A percentile compares a stretch with the other conserved stretches of the same genome.
phyloP scores from a whole-genome alignment of 1,139 yeast genomes.

The Geotrichum histeridarum region DNA sequence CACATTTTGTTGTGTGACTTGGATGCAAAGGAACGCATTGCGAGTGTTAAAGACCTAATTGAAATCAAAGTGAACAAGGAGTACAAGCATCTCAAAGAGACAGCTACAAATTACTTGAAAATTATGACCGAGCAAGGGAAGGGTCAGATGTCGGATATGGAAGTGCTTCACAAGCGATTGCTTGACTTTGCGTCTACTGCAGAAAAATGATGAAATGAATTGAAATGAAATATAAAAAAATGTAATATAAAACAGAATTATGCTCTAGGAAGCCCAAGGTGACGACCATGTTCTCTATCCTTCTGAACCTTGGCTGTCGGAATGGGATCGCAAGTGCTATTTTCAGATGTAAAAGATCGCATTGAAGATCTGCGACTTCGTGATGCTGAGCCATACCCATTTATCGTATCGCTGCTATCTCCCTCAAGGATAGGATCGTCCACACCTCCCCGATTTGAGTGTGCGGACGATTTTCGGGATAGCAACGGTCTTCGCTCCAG shows the following conservation, averaged over 20 bases:
- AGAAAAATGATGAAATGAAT: not conserved
- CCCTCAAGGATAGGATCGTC: not conserved
- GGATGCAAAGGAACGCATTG: not conserved
- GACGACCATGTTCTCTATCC: constrained; percentile 4
- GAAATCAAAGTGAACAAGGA: not conserved
- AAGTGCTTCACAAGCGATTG: not conserved
- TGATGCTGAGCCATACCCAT: not conserved
- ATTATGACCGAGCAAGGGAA: not conserved
- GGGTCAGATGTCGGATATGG: not conserved
- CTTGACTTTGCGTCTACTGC: not conserved
- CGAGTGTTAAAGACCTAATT: not conserved
- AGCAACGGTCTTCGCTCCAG: not conserved
- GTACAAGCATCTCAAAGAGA: not conserved
- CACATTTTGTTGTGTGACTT: constrained; percentile 1
- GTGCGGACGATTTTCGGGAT: not conserved
- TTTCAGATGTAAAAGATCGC: constrained; percentile 12
- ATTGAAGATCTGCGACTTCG: constrained; percentile 7
- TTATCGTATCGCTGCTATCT: not conserved
- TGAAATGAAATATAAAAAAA: not conserved
- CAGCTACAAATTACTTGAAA: not conserved
- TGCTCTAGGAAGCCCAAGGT: not conserved
- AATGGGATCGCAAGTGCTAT: constrained; percentile 15
- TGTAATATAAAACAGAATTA: not conserved
- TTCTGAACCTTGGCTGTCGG: constrained; percentile 8
- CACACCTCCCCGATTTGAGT: not conserved